phyloP scores from a whole-genome alignment of 352 stramenopile genomes.

The Achlya hypogyna region DNA sequence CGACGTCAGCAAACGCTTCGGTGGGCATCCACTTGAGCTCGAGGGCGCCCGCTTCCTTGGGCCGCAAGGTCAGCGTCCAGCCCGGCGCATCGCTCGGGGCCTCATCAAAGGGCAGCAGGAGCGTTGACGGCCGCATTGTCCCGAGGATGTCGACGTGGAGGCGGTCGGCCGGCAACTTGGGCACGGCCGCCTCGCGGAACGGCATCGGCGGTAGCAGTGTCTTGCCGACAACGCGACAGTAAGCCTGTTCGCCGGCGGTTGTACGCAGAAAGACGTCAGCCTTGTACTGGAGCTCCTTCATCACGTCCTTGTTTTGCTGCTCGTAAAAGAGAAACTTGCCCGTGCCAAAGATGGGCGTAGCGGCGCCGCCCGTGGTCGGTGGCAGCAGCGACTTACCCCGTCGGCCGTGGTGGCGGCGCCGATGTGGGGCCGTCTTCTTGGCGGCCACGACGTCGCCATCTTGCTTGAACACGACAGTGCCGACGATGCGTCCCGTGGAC shows the following conservation, averaged over 20 bases:
- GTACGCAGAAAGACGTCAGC: constrained; percentile 74
- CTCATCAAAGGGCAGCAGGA: constrained; percentile 71
- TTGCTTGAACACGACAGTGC: constrained; percentile 63
- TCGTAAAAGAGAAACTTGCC: constrained; percentile 83
- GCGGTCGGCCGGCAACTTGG: constrained; percentile 21
- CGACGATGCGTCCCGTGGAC: constrained; percentile 69
- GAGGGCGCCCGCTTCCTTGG: constrained; percentile 24
- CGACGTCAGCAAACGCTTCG: constrained; percentile 37
- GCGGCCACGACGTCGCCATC: constrained; percentile 14
- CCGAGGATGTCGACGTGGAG: constrained; percentile 26
- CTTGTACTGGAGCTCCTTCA: constrained; percentile 85
- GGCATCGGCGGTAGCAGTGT: constrained; percentile 42
- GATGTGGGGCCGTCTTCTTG: background rate
- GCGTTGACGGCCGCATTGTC: constrained; percentile 35
- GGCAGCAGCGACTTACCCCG: constrained; percentile 22
- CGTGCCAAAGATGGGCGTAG: constrained; percentile 51
- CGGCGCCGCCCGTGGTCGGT: constrained; percentile 27
- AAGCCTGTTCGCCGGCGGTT: constrained; percentile 54
- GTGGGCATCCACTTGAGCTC: constrained; percentile 53
- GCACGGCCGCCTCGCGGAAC: constrained; percentile 19
- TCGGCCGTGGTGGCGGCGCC: constrained; percentile 20
- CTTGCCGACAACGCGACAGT: constrained; percentile 58
- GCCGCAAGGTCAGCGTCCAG: constrained; percentile 41
- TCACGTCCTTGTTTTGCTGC: constrained; percentile 85
- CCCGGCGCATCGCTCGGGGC: constrained; percentile 44